Percentiles rank a stretch among this genome's conserved stretches.
Conservation (phyloP, 176 grass and related monocot species). For the Poa pratensis region DNA sequence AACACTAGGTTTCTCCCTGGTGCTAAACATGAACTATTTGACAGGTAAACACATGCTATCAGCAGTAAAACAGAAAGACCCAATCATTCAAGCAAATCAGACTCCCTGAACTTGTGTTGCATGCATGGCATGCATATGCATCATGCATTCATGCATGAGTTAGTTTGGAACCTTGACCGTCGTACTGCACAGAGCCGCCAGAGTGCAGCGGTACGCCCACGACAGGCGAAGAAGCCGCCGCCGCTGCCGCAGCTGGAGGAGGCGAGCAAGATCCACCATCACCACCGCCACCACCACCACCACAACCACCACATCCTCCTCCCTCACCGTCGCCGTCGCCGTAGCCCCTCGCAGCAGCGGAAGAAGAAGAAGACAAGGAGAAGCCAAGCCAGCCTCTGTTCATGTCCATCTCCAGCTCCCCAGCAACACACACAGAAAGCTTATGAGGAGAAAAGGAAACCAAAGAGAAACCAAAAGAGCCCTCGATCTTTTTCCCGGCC, state of each 20-base stretch:
- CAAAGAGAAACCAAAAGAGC: constrained; percentile 34
- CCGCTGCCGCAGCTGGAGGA: background rate
- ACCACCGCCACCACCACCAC: background rate
- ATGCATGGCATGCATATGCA: background rate
- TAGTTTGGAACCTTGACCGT: background rate
- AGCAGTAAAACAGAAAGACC: background rate
- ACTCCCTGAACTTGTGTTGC: background rate
- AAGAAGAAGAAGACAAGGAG: constrained; percentile 50
- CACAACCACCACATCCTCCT: background rate
- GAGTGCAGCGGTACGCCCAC: constrained; percentile 49
- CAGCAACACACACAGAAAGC: background rate
- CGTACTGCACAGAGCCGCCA: constrained; percentile 47
- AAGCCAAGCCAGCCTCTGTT: constrained; percentile 75
- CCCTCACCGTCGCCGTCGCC: constrained; percentile 14
- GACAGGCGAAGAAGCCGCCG: constrained; percentile 13
- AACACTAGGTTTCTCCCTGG: too few relatives aligned
- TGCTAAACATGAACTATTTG: too few relatives aligned
- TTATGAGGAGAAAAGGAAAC: background rate
- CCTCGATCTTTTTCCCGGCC: constrained; percentile 7
- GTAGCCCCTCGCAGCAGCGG: constrained; percentile 19
- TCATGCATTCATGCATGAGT: background rate
- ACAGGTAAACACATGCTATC: too few relatives aligned
- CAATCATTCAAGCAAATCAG: background rate
- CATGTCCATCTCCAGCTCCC: constrained; percentile 58
- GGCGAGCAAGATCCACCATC: constrained; percentile 48